These are phyloP conservation scores for Talaromyces trachyspermus DNA, from an alignment of 495 filamentous ascomycete genomes.

Conservation along the genomic window DNA sequence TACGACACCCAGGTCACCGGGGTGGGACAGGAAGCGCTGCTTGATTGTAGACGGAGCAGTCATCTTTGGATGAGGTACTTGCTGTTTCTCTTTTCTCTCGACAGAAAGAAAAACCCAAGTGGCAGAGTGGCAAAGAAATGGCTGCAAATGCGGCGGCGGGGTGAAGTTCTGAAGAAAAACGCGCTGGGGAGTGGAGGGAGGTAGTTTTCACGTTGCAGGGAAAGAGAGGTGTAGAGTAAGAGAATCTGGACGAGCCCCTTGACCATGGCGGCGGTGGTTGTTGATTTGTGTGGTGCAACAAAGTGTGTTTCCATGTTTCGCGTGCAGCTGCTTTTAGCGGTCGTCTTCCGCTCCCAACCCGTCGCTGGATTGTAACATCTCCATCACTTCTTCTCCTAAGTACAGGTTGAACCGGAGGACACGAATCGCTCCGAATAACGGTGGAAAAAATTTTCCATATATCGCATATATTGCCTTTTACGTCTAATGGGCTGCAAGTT, in stretches of 20 bases:
- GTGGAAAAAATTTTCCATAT: conserved; percentile 1
- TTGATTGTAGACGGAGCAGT: conserved; percentile 64
- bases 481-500: too few species aligned
- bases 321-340: conserved; percentile 42
- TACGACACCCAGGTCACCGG: conserved; percentile 78
- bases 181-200: too few species aligned
- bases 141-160: background rate
- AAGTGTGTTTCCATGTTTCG: background rate
- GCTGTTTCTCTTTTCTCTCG: background rate
- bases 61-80: conserved; percentile 38
- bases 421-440: conserved; percentile 3
- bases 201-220: background rate
- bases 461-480: background rate
- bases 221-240: too few species aligned
- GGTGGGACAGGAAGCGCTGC: conserved; percentile 73
- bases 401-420: conserved; percentile 36
- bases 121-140: background rate
- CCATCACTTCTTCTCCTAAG: conserved; percentile 35
- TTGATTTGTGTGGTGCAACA: background rate
- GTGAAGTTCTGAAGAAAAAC: too few species aligned
- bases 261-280: background rate
- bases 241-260: conserved; percentile 3
- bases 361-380: background rate
- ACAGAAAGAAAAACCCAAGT: background rate
- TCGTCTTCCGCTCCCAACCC: conserved; percentile 12